Evolutionary conservation across 768 basidiomycete species (phyloP), one percentile per base, ranked within the genome.

Genomic region (Podaxis sp.): DNA sequence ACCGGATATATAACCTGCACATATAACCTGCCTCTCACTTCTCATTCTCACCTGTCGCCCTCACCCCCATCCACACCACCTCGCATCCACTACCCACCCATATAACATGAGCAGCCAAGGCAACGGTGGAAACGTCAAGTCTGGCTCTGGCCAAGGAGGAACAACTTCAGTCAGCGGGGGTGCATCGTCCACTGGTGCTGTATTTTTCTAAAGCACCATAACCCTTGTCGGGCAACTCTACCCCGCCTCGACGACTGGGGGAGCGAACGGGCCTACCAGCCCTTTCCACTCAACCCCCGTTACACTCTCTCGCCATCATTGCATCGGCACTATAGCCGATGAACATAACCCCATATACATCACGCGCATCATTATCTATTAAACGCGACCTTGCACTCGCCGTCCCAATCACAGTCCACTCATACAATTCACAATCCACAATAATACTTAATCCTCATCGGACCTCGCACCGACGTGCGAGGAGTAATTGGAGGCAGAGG

Each of bases 201-300:
- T 85, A 38, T 87, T 88, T 76, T 88, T 88, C 77, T 88, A 72
- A 78, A 41, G 8, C 38, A 17, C 20, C 50, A 75, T 67, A 10
- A 56, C 59, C 68, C 56, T 61, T 59, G 63, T 54, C 65, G 60
- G 56, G 58, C 66, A 54, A 58, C 48, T 41, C 54, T 49, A 48
- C 61, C 52, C 36, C 8, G 38, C 36, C 22, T 50, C 44, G 30
- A 38, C 33, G 17, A 11, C 4, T 49, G 15, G 41, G 12, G 37
- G 41, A 30, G 8, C 10, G 24, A 36, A 38, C 11, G 60, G 28
- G 30, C 28, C 50, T 17, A 20, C 17, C 10, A 36, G 15, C n/a
- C 44, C 64, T 37, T 57, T 22, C 40, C 48, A 6, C 58, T 52
- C 30, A 50, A 56, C n/a, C 2, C 56, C 36, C 64, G 56, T 33